phyloP scores from a whole-genome alignment of 2,329 filamentous ascomycete species.

The Simplicillium aogashimaense region DNA sequence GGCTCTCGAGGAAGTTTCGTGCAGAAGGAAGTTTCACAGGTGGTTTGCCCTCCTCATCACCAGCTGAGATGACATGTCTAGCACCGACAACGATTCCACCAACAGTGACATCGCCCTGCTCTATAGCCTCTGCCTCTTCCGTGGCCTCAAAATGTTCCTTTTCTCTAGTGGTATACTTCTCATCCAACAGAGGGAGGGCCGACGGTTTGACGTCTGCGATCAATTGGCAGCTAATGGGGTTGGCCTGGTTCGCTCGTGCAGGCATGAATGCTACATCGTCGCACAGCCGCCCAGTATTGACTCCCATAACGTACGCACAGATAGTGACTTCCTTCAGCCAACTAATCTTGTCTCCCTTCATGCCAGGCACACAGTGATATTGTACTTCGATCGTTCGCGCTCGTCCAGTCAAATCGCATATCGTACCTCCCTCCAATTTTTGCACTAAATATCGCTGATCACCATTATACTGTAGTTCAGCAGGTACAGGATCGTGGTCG shows the following conservation, averaged over 20 bases:
- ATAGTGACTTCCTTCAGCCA: conserved; percentile 92
- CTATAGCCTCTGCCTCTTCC: conserved; percentile 11
- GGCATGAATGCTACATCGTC: conserved; percentile 79
- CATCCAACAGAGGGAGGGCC: conserved; percentile 27
- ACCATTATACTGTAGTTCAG: conserved; percentile 69
- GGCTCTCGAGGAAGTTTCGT: conserved; percentile 24
- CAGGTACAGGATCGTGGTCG: conserved; percentile 26
- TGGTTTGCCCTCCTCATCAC: conserved; percentile 35
- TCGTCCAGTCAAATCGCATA: conserved; percentile 77
- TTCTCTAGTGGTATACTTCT: conserved; percentile 16
- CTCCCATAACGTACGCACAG: conserved; percentile 86
- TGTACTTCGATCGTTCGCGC: conserved; percentile 79
- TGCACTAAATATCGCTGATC: conserved; percentile 83
- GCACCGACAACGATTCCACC: conserved; percentile 45
- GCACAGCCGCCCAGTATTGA: conserved; percentile 82
- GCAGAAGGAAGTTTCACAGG: conserved; percentile 35
- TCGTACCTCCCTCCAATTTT: conserved; percentile 65
- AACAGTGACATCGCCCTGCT: conserved; percentile 32
- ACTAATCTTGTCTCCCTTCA: conserved; percentile 64
- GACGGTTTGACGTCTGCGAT: conserved; percentile 44
- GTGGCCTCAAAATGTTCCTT: conserved; percentile 16
- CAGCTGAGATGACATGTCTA: conserved; percentile 34
- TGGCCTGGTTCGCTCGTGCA: conserved; percentile 65
- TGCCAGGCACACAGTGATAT: conserved; percentile 67
- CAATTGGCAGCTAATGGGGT: conserved; percentile 66